Percentiles rank a stretch among this genome's conserved stretches.
phyloP scores from a whole-genome alignment of 106 monocot genomes.

The Dendrobium nobile region DNA sequence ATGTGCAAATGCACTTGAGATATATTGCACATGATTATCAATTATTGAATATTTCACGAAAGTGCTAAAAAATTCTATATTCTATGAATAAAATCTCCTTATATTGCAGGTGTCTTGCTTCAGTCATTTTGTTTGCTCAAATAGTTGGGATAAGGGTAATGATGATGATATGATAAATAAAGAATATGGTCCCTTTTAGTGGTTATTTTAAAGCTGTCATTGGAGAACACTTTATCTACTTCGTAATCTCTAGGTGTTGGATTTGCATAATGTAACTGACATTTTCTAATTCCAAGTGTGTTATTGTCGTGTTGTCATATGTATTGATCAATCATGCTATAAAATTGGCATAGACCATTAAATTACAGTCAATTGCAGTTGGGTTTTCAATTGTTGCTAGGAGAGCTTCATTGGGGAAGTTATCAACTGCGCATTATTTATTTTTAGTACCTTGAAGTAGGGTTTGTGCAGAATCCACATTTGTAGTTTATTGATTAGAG shows the following conservation, averaged over 20 bases:
- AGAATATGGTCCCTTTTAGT: neutral
- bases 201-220: neutral
- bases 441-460: neutral
- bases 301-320: neutral
- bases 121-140: neutral
- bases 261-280: neutral
- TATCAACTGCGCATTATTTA: neutral
- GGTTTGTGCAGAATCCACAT: neutral
- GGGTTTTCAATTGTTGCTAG: neutral
- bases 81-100: neutral
- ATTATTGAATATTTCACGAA: neutral
- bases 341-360: neutral
- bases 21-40: neutral
- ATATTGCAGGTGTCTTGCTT: neutral
- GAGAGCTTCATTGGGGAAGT: neutral
- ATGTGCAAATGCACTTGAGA: neutral
- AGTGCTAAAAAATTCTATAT: neutral
- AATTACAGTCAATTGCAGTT: neutral
- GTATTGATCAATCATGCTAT: neutral
- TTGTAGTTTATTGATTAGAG: neutral
- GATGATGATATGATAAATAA: neutral
- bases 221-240: neutral
- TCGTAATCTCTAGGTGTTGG: too few species aligned
- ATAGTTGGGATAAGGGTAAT: too few species aligned
- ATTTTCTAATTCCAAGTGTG: neutral